Evolutionary conservation across 192 early-diverging fungal species (phyloP), one percentile per base, ranked within the genome.

Genomic region (Umbelopsis ramanniana): DNA sequence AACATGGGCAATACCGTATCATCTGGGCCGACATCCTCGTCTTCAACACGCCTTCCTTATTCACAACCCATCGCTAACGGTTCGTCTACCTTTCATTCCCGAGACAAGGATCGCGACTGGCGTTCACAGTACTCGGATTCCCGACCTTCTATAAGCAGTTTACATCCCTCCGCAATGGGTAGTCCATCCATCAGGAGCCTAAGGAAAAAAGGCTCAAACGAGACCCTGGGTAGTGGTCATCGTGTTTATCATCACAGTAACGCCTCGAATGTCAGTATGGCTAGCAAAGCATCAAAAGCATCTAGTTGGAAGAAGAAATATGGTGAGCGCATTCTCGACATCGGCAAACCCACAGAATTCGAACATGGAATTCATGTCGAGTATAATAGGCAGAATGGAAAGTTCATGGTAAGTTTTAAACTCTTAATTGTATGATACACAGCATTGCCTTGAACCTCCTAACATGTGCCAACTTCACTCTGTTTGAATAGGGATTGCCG

Each of bases 361-460:
- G 83, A 87, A 68, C 85, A 87, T 60, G 85, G 85, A 2, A 84
- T 87, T 68, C 85, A 87, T 76, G 85, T 87, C 10, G 85, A 85
- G 45, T 87, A 81, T 67, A 83, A 87, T 57, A 72, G 60, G 23
- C 74, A 83, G 33, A 81, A 76, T 47, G 82, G 83, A 38, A 87
- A 85, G 73, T 87, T 82, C 35, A 82, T 87, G 85, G 85, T 77
- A 57, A 72, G 54, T 24, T 55, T 46, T 43, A 17, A 12, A 50
- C 19, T 72, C 10, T 69, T 40, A 26, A 48, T 53, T 23, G 24
- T 24, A 38, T 38, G 40, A 43, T 43, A 43, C 6, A 12, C 6
- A 12, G 6, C 40, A 43, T 43, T 43, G 8, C 17, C 19, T 46
- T 38, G 23, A 66, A 72, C 19, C n/a, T 66, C 8, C 40, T 14